Evolutionary conservation across 2,329 filamentous ascomycete genomes (phyloP), one percentile per base, ranked within the genome.

Genomic region (Penicillium decumbens): DNA sequence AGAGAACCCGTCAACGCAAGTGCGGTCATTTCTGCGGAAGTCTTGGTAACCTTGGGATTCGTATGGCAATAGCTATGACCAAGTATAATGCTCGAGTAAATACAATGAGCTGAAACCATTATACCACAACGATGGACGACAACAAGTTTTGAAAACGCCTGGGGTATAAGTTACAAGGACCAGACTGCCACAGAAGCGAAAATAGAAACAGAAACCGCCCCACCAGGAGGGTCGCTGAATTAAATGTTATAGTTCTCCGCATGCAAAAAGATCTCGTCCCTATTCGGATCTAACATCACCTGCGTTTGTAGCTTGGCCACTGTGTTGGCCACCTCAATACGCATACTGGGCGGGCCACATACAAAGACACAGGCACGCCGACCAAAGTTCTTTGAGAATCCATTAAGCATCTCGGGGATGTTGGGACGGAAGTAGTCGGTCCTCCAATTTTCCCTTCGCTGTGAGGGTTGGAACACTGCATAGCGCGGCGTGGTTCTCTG

Each of bases 201-300:
- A 41, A 37, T 3, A 29, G 49, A 41, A 10, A 45, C n/a, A 46
- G 1, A 42, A 29, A 41, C 6, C 39, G 45, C 2, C 37, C 39
- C 28, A 29, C 20, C 20, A 33, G 50, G 20, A 4, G n/a, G 25
- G 18, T 28, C 15, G n/a, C 37, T 44, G 49, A 23, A 45, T 78
- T 70, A 95, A 54, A 95, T 77, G 44, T 90, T 88, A 74, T 95
- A 96, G 69, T 96, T 96, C 77, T 97, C 92, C 3, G 91, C 88
- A 74, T 96, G 92, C 68, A 96, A 71, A 68, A 91, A 96, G 47
- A 97, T 87, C 78, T 96, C 92, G 65, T 96, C 91, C 41, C 87
- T 80, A 60, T 80, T 79, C 29, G 84, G 81, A 60, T 89, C 85
- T 5, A 80, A 83, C 86, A 89, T 90, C 43, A 97, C 90, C 69